Evolutionary conservation across 495 filamentous ascomycete genomes (phyloP), one percentile per base, ranked within the genome.

Genomic region (Hypoxylon lenormandii): DNA sequence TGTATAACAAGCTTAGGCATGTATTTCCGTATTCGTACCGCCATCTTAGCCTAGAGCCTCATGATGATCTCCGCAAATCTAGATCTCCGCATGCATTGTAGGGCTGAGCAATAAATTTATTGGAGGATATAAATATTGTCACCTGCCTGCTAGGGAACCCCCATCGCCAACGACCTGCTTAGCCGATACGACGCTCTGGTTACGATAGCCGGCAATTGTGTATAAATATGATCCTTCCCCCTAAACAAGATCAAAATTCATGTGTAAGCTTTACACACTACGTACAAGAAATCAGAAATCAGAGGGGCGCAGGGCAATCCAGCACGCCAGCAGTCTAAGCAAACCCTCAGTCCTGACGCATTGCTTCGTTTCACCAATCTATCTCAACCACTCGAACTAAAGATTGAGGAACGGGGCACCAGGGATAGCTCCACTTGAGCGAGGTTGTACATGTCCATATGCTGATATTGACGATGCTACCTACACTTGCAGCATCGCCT

Each of bases 31-130:
- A 33, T 54, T 13, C 19, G 38, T 45, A 1, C 36, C 23, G 54
- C 36, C 10, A 11, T 33, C 30, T 33, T 36, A 11, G 2, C 18
- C 5, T 53, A 36, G 50, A 67, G 64, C 49, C 56, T 55, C 64
- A 60, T 7, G 22, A 22, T 40, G 56, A 67, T 67, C 64, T 54
- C 53, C 64, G 37, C 23, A 23, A 48, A 33, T 56, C 56, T 67
- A 60, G 33, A 61, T 2, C 49, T 40, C 37, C 18, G 43, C 33
- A 45, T 50, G 50, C 43, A 60, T 38, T 26, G 42, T 56, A 67
- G 64, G 64, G 64, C 55, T 60, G 64, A 53, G 23, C 19, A 50
- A 13, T 1, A 45, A 36, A 40, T 49, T 60, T n/a, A 53, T 67
- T 67, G 64, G 63, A 48, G 42, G 40, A 28, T 4, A 16, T 42